These are phyloP conservation scores for Trichosporon sp. DNA, from an alignment of 1,284 basidiomycete genomes.

Conservation along the genomic window DNA sequence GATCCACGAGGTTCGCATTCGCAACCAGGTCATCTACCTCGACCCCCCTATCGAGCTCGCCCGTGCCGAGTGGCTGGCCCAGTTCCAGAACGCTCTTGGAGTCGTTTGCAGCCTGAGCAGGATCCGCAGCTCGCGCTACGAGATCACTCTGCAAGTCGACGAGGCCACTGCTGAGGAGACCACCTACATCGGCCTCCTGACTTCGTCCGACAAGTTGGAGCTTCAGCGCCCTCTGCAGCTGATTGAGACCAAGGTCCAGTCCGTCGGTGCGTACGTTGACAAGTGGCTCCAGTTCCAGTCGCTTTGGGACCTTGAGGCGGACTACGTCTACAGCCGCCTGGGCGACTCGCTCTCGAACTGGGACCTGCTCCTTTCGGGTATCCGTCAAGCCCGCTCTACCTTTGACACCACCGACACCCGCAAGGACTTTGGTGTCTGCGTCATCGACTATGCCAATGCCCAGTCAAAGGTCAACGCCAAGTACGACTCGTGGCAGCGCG, in stretches of 20 bases:
- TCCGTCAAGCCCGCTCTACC: slow-evolving; percentile 90
- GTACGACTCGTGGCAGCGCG: slow-evolving; percentile 96
- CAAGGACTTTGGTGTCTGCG: slow-evolving; percentile 84
- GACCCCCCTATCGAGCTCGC: slow-evolving; percentile 96
- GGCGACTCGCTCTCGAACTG: slow-evolving; percentile 88
- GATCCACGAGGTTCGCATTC: slow-evolving; percentile 91
- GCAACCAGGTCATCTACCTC: slow-evolving; percentile 96
- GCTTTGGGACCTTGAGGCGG: slow-evolving; percentile 94
- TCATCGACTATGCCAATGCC: slow-evolving; percentile 96
- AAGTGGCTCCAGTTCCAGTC: slow-evolving; percentile 99
- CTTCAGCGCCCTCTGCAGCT: slow-evolving; percentile 78
- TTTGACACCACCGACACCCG: slow-evolving; percentile 95
- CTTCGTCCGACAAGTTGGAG: slow-evolving; percentile 66
- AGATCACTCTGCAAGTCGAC: slow-evolving; percentile 84
- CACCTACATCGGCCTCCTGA: slow-evolving; percentile 76
- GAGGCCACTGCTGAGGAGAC: slow-evolving; percentile 61
- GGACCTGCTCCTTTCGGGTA: slow-evolving; percentile 92
- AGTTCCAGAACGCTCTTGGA: slow-evolving; percentile 82
- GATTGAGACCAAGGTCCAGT: slow-evolving; percentile 74
- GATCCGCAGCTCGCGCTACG: slow-evolving; percentile 91
- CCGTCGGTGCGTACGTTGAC: slow-evolving; percentile 78
- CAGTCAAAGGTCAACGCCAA: slow-evolving; percentile 96
- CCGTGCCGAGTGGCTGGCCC: slow-evolving; percentile 81
- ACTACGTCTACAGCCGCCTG: slow-evolving; percentile 87
- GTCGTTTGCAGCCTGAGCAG: slow-evolving; percentile 82